Base-by-base conservation (phyloP, 352 stramenopile genomes). In the Pythium aquatile region DNA sequence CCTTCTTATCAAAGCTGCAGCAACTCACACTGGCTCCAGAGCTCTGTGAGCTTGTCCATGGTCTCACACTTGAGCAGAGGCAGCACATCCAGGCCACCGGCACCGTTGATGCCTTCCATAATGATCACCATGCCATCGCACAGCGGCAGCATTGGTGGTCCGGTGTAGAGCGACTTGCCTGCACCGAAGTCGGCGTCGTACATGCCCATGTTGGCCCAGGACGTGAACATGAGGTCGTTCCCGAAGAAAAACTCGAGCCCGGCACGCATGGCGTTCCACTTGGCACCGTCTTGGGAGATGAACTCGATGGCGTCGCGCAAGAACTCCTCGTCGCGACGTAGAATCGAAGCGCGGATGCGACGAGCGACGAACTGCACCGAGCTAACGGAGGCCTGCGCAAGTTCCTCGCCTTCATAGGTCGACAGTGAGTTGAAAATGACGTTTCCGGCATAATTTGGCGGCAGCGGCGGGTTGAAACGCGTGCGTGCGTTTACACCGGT, bases 181-280 rank as follows among this genome's bases (percentile, higher is more conserved):
- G 72, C 66, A 26, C 70, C 73, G 67, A 87, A 87, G 30, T 79
- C 72, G 1, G 81, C 75, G 33, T 83, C 76, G 59, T 89, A 87
- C 78, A 86, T 86, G 14, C 76, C 80, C 72, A 83, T 76, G 48
- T 85, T 72, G 11, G 66, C 51, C 73, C 73, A 83, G 10, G 78
- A 89, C 40, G 80, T 83, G 72, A 87, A 85, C 70, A 85, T 81
- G 56, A 87, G 57, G 40, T 89, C 78, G 1, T 65, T 56, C 1
- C 80, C 78, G 29, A 85, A 76, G 56, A 79, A 69, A 54, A 85
- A 87, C 35, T 83, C 69, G 7, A 68, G 76, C 4, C 75, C 70
- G 0, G 82, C 68, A 6, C 76, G 60, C 58, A 85, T 69, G 32
- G 74, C 68, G 2, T 59, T 69, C 42, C 74, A 58, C 24, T 74